A percentile compares a stretch with the other conserved stretches of the same genome.
phyloP scores from a whole-genome alignment of 495 filamentous ascomycete genomes.

The Neurospora terricola region DNA sequence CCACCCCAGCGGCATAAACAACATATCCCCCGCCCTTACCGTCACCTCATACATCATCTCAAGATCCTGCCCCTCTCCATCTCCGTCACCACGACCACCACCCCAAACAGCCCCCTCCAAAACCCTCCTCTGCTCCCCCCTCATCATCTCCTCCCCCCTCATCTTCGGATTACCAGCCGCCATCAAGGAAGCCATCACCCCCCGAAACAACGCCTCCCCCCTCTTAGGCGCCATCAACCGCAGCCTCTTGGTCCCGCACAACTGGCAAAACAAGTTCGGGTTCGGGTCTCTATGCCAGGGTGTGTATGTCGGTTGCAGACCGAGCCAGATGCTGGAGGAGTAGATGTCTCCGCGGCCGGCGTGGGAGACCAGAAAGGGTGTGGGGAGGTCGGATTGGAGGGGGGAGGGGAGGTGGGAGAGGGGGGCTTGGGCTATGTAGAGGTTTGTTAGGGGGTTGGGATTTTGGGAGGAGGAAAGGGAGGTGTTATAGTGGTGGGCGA shows the following conservation, averaged over 20 bases:
- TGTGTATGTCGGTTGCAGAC: conserved; percentile 74
- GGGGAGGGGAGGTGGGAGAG: conserved; percentile 51
- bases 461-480: conserved; percentile 39
- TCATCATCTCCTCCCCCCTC: conserved; percentile 89
- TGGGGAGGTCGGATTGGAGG: conserved; percentile 56
- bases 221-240: conserved; percentile 54
- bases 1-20: conserved; percentile 90
- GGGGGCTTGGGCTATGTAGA: conserved; percentile 82
- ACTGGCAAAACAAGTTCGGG: conserved; percentile 82
- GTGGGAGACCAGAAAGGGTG: conserved; percentile 49
- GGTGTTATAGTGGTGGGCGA: neutral
- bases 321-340: conserved; percentile 78
- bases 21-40: conserved; percentile 56
- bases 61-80: neutral
- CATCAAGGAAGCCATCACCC: conserved; percentile 41
- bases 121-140: conserved; percentile 53
- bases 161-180: conserved; percentile 31
- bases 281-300: conserved; percentile 90
- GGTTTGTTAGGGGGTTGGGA: conserved; percentile 2
- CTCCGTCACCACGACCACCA: neutral
- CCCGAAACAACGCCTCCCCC: conserved; percentile 51
- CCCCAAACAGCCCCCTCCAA: conserved; percentile 67
- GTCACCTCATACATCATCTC: conserved; percentile 34
- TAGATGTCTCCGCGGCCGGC: conserved; percentile 71
- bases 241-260: conserved; percentile 63